A percentile compares a stretch with the other conserved stretches of the same genome.
phyloP scores from a whole-genome alignment of 1,139 yeast genomes.

The Candida frijolesensis region DNA sequence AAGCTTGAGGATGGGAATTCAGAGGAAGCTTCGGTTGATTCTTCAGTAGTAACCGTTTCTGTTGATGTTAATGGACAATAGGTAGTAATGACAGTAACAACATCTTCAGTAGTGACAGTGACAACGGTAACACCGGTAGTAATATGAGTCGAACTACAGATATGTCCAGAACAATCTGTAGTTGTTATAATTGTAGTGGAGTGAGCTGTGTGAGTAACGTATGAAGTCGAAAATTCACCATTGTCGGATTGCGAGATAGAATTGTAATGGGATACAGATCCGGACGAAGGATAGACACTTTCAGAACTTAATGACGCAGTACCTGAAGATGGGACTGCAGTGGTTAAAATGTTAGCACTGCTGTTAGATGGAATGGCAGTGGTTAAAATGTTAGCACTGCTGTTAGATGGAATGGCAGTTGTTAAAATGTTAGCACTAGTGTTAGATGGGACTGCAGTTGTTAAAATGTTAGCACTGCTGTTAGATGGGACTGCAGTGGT shows the following conservation, averaged over 20 bases:
- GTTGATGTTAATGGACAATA: conserved; percentile 17
- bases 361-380: too few species aligned
- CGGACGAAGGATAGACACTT: not conserved
- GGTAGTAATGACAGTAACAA: conserved; percentile 28
- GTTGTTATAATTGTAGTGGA: conserved; percentile 21
- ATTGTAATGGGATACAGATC: not conserved
- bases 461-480: not conserved
- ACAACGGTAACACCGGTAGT: conserved; percentile 27
- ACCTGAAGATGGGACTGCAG: not conserved
- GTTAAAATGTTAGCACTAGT: not conserved
- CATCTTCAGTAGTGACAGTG: conserved; percentile 14
- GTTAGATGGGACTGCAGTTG: not conserved
- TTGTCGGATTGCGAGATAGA: not conserved
- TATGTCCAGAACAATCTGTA: conserved; percentile 20
- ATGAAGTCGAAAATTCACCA: conserved; percentile 1
- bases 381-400: too few species aligned
- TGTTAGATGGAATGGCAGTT: too few species aligned
- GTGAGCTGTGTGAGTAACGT: conserved; percentile 9
- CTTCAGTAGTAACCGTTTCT: conserved; percentile 2
- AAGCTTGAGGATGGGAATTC: too few species aligned
- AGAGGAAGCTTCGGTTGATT: not conserved
- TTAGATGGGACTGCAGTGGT: too few species aligned
- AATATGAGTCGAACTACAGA: conserved; percentile 21
- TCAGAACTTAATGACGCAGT: not conserved
- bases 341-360: too few species aligned